Evolutionary conservation across 176 grass and related monocot genomes (phyloP), one percentile per base, ranked within the genome.

Genomic region (Oryza longistaminata): DNA sequence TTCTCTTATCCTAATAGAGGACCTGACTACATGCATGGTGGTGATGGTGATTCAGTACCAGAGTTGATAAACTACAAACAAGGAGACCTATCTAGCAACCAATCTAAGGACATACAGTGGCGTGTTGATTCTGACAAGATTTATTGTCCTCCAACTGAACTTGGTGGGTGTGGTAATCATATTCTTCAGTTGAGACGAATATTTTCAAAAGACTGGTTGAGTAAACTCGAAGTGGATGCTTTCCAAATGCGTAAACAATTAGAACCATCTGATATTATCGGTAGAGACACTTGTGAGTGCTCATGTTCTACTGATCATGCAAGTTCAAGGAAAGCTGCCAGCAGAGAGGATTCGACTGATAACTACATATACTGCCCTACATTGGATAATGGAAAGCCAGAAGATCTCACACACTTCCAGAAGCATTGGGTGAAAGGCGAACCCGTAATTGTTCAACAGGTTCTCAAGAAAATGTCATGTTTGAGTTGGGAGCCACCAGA

Each of bases 341-440:
- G 62, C 4, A 90, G 91, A 78, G 71, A 84, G 43, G 90, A 83
- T 78, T 82, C 87, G 66, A 34, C 15, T 64, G 94, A 94, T 72
- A 97, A 97, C 35, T 88, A 74, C 66, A 52, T 97, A 80, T 97
- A 90, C 61, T 90, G 94, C 78, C 87, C 94, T 70, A 78, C 34
- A 64, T 78, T 77, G 52, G 80, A 81, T 88, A 77, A 75, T 8
- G 58, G 65, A 14, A 70, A 94, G 25, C 52, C 46, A 42, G 87
- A 90, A 67, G 94, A 86, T 70, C 33, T 94, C 31, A 60, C 76
- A 19, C 94, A 97, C 75, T 97, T 97, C 76, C 94, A 91, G 66
- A 89, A 48, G 78, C 94, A 97, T 67, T 97, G 94, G 94, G 64
- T 89, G 33, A 94, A 92, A 65, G 94, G 94, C 65, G 94, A 97